Base-by-base conservation (phyloP, 2,329 filamentous ascomycete genomes). In the Cucurbitaria berberidis region DNA sequence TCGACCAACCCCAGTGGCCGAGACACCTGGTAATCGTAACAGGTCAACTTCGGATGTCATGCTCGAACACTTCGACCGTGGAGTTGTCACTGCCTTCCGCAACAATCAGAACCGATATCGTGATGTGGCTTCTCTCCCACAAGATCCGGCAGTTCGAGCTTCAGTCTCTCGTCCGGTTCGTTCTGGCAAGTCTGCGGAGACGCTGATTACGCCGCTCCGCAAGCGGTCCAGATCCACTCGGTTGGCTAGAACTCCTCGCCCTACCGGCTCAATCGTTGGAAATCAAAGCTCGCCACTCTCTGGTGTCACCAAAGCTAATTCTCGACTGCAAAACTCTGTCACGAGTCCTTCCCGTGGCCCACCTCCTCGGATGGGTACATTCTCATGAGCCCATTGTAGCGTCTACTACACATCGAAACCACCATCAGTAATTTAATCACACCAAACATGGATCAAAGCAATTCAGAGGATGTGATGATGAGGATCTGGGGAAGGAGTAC, bases 11-110 rank as follows among this genome's bases (percentile, higher is more conserved):
- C 63, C 67, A 1, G 41, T 59, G 22, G 50, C 53, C 6, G 59
- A 59, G 22, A 69, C 68, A 1, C 69, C 71, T 8, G 36, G 53
- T 26, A 63, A 51, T 13, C 68, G 65, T 35, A 71, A 63, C 53
- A 64, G 67, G 35, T 65, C 62, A 7, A 62, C 60, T 3, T 72
- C 72, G 3, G 74, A 75, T 53, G 67, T 64, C 18, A 75, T 76
- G 69, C 70, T 76, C 7, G 69, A 75, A 50, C 74, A 76, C 45
- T 75, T 73, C 74, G 77, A 59, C 44, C 89, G 88, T 9, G 82
- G 82, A 26, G 80, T 73, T 11, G 71, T 76, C 13, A 75, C 71
- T 34, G 73, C 74, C 10, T 76, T 76, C 62, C 68, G 74, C 26
- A 74, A 73, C 53, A 74, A 76, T 32, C 74, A 76, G 44, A 74